Evolutionary conservation across 1,284 basidiomycete genomes (phyloP), one percentile per base, ranked within the genome.

Genomic region (Austroboletus niveus): DNA sequence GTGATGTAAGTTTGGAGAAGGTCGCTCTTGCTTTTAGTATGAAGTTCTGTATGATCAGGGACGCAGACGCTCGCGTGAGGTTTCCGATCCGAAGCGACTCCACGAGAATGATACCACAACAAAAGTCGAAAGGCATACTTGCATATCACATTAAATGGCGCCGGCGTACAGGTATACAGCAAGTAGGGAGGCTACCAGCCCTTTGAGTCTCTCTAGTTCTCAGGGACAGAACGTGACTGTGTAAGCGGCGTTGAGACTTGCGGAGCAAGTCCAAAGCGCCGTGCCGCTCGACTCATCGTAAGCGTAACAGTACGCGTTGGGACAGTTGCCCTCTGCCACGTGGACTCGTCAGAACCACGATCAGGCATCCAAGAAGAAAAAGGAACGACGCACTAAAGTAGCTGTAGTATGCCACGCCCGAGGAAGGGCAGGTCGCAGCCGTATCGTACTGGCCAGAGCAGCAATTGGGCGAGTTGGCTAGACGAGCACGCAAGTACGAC

Each of bases 281-380:
- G 71, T 73, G 3, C 69, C 70, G 41, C 62, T 70, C 11, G 61
- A 55, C 49, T 79, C 75, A 53, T 78, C 78, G 52, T 70, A 80
- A 5, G 76, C 73, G 49, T 77, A 78, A 12, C 70, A 75, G 49
- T 79, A 78, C 10, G 73, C 62, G 49, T 74, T 68, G 1, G 73
- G 71, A 58, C 75, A 77, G 49, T 61, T 66, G 39, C 38, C 48
- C 65, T 79, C 70, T 70, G 57, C 43, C 22, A 41, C 8, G 20
- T 9, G 8, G 27, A 9, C 14, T 61, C 45, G 55, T 48, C 44
- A 42, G 4, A 41, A 48, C 34, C 22, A 38, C 17, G 7, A 20
- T 39, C 10, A 5, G 1, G 15, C 39, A 42, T n/a, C 22, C 22
- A 24, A 24, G 22, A 24, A 24, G 5, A 24, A 8, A 42, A 9